Evolutionary conservation across 371 early-diverging fungal genomes (phyloP).

Genomic region (Cokeromyces recurvatus): DNA sequence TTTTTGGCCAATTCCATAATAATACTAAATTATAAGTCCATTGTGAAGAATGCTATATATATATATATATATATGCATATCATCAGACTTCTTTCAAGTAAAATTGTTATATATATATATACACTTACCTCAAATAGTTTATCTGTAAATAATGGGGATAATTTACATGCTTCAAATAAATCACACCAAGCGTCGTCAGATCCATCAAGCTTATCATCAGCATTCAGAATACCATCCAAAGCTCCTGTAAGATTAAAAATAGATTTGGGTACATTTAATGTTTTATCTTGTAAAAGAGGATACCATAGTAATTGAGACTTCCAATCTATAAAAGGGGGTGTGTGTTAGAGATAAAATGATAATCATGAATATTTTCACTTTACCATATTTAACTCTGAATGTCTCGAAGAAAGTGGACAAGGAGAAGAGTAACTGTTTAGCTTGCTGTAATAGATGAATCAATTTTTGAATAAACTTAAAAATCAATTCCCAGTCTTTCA

Average conservation of each 20-base stretch:
- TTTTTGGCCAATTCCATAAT: constrained; percentile 21
- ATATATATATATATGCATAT: too few species aligned
- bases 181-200: constrained; percentile 4
- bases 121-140: constrained; percentile 12
- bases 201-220: neutral
- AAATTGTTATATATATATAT: too few species aligned
- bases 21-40: constrained; percentile 22
- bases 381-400: too few species aligned
- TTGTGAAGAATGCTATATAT: neutral
- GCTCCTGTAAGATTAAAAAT: constrained; percentile 11
- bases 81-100: too few species aligned
- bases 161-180: constrained; percentile 18
- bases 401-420: too few species aligned
- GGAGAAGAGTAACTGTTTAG: too few species aligned
- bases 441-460: neutral
- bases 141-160: constrained; percentile 13
- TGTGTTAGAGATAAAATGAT: too few species aligned
- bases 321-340: too few species aligned
- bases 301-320: constrained; percentile 20
- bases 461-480: constrained; percentile 1
- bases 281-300: constrained; percentile 2
- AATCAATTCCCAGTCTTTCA: constrained; percentile 16
- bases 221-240: constrained; percentile 1
- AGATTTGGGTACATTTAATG: constrained; percentile 3
- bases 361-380: too few species aligned